Conservation (phyloP, 2,329 filamentous ascomycete species). For the Penicillium sclerotigenum region DNA sequence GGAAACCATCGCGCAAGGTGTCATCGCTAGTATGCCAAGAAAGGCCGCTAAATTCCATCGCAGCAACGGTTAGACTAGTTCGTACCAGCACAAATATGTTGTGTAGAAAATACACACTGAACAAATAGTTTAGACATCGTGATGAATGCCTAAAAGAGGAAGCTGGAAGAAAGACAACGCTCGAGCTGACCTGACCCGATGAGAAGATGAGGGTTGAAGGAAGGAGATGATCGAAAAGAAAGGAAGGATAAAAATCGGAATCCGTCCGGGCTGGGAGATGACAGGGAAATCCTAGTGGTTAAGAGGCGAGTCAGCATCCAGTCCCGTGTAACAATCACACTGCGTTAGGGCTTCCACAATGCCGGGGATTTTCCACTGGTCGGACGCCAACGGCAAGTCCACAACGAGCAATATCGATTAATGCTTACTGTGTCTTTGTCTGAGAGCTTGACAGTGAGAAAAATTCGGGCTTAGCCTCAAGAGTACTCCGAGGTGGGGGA, state of each 20-base stretch:
- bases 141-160: neutral
- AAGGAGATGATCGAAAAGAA: neutral
- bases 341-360: conserved; percentile 23
- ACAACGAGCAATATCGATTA: conserved; percentile 6
- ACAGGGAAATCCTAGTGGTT: conserved; percentile 24
- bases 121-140: conserved; percentile 92
- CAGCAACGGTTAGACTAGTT: neutral
- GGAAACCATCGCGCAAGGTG: conserved; percentile 84
- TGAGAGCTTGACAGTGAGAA: neutral
- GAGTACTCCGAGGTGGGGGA: conserved; percentile 12
- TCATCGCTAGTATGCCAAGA: conserved; percentile 96
- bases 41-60: conserved; percentile 65
- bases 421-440: conserved; percentile 16
- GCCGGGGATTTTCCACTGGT: conserved; percentile 7
- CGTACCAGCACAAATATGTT: neutral
- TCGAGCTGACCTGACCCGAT: neutral
- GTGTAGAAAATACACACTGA: conserved; percentile 60
- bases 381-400: conserved; percentile 11
- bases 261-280: conserved; percentile 5
- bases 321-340: conserved; percentile 27
- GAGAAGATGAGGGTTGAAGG: neutral
- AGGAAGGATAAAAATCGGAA: conserved; percentile 6
- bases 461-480: conserved; percentile 2
- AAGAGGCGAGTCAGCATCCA: conserved; percentile 26
- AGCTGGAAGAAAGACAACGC: neutral